Conservation (phyloP, 2,329 filamentous ascomycete genomes). For the Beauveria australis region DNA sequence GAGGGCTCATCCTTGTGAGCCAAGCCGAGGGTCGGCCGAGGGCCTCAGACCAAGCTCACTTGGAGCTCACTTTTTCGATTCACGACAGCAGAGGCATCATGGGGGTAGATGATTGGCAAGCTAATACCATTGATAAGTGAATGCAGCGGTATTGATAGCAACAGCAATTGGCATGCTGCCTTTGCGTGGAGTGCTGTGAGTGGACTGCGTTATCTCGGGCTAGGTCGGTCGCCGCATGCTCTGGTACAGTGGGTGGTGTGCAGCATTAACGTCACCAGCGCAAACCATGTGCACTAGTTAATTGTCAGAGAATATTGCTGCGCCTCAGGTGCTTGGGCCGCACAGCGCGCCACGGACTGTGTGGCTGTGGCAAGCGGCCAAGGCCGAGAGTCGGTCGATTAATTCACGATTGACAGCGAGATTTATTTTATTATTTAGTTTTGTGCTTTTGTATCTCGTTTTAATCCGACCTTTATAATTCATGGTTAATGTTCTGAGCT, state of each 20-base stretch:
- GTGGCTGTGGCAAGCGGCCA: neutral
- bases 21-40: neutral
- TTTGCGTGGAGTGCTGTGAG: neutral
- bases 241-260: too few relatives aligned
- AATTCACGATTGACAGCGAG: neutral
- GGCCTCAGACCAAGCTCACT: neutral
- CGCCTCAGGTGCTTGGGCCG: neutral
- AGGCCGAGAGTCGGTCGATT: neutral
- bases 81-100: neutral
- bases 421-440: neutral
- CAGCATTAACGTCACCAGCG: neutral
- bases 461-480: neutral
- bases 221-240: neutral
- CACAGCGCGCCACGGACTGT: neutral
- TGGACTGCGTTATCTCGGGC: neutral
- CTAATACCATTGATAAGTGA: neutral
- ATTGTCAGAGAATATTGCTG: neutral
- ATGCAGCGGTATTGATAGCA: conserved; percentile 2
- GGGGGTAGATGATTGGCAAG: neutral
- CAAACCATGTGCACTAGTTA: neutral
- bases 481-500: too few relatives aligned
- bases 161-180: neutral
- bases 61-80: conserved; percentile 4
- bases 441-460: too few relatives aligned
- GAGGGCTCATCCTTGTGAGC: neutral